Evolutionary conservation across 305 asterid genomes (phyloP), one percentile per base, ranked within the genome.

Genomic region (Caryopteris hybrid): DNA sequence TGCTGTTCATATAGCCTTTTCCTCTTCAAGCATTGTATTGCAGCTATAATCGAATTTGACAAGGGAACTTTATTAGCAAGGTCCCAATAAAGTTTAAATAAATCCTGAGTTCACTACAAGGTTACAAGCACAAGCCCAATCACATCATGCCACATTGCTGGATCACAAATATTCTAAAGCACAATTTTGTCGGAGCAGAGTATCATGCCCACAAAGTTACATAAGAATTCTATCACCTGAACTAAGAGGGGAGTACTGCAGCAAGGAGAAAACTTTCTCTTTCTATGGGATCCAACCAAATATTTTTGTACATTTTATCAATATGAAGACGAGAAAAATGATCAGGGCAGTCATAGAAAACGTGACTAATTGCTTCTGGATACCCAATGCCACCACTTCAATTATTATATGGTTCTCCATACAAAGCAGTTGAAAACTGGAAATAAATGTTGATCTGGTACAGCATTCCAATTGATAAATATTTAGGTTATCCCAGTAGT

Each of bases 11-110:
- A 86, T 36, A 88, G 88, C 85, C 85, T 84, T 76, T 86, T 88
- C 85, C 91, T 76, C 78, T 88, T 88, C 75, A 88, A 74, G 68
- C 96, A 86, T 86, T 86, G 96, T 78, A 88, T 86, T 70, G 96
- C 96, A 74, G 96, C 96, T 88, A 69, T 36, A 70, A 23, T 53
- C 53, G 79, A 45, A 52, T 59, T 72, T 50, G 51, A 29, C 39
- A 55, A 21, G 29, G n/a, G 46, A 69, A 59, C 50, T 6, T 57
- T 25, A 55, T 64, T 47, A 53, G 31, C 25, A 64, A 60, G 34
- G 68, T 27, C 56, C 63, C 52, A 41, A 13, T 45, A 64, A 31
- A 52, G 38, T 20, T 46, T 46, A 53, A 27, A 70, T 16, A 64
- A 43, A 57, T 55, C 27, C 47, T 29, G n/a, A 27, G 13, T 39